Evolutionary conservation across 129 eudicot species (phyloP).

Genomic region (Scalesia atractyloides): DNA sequence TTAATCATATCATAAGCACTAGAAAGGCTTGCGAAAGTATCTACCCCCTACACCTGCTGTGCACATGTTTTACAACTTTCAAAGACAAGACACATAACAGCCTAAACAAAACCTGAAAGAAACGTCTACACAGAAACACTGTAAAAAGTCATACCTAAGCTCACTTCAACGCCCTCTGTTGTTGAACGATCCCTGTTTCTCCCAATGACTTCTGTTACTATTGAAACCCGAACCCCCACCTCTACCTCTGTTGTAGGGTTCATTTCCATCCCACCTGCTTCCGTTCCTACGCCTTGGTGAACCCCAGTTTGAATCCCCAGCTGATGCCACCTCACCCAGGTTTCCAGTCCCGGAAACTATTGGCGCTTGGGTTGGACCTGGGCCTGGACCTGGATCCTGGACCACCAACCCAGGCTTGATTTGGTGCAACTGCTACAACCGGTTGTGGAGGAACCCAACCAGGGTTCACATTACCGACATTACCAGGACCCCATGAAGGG

Average conservation of each 20-base stretch:
- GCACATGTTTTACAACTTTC: slow-evolving; percentile 23
- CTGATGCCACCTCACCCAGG: slow-evolving; percentile 22
- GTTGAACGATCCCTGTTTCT: slow-evolving; percentile 20
- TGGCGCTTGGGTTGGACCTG: slow-evolving; percentile 33
- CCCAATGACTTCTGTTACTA: slow-evolving; percentile 27
- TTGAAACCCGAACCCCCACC: slow-evolving; percentile 28
- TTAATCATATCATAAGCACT: background rate
- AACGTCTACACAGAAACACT: slow-evolving; percentile 30
- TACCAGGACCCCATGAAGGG: slow-evolving; percentile 34
- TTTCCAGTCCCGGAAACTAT: slow-evolving; percentile 33
- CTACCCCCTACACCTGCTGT: slow-evolving; percentile 9
- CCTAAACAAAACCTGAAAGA: slow-evolving; percentile 15
- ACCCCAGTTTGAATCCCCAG: slow-evolving; percentile 49
- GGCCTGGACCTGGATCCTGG: too few relatives aligned
- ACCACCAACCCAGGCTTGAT: slow-evolving; percentile 30
- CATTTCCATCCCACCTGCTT: slow-evolving; percentile 44
- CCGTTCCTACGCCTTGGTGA: slow-evolving; percentile 45
- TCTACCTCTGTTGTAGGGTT: slow-evolving; percentile 42
- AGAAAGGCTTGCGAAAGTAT: background rate
- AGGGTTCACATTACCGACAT: slow-evolving; percentile 36
- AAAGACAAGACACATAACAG: background rate
- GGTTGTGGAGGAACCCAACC: slow-evolving; percentile 48
- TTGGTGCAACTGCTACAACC: slow-evolving; percentile 11
- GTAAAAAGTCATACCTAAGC: slow-evolving; percentile 17
- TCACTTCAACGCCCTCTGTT: slow-evolving; percentile 13